Percentiles rank a stretch among this genome's conserved stretches.
Conservation (phyloP, 768 basidiomycete genomes). For the Pluteus cervinus region DNA sequence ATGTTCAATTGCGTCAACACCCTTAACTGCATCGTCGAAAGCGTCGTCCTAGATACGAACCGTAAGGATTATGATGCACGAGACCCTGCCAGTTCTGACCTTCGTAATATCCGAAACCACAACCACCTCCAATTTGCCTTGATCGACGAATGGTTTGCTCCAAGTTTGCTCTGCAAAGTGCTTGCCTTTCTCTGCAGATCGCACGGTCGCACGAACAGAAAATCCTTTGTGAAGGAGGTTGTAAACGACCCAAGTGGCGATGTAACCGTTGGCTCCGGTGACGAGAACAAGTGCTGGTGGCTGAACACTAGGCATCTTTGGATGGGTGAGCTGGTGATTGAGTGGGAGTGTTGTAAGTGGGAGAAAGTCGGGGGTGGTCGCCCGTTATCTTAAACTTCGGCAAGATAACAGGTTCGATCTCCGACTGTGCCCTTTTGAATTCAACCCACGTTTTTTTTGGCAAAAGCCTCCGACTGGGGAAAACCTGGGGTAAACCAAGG, state of each 20-base stretch:
- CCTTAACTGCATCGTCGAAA: constrained; percentile 77
- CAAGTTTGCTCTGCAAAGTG: constrained; percentile 52
- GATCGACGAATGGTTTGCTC: constrained; percentile 43
- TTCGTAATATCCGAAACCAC: constrained; percentile 63
- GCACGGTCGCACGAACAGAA: constrained; percentile 59
- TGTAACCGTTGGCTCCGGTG: constrained; percentile 54
- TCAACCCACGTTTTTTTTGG: too few relatives aligned
- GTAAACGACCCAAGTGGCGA: constrained; percentile 54
- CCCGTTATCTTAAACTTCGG: too few relatives aligned
- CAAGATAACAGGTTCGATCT: too few relatives aligned
- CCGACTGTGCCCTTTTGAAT: too few relatives aligned
- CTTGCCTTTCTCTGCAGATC: constrained; percentile 52
- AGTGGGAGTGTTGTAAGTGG: too few relatives aligned
- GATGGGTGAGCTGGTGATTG: too few relatives aligned
- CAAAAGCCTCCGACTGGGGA: too few relatives aligned
- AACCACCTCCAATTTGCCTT: constrained; percentile 57
- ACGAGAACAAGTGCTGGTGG: constrained; percentile 38
- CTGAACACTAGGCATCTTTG: constrained; percentile 26
- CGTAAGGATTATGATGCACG: neutral
- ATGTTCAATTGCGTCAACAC: constrained; percentile 67
- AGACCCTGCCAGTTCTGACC: constrained; percentile 11
- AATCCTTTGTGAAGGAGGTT: constrained; percentile 57
- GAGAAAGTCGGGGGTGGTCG: too few relatives aligned
- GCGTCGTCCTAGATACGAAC: constrained; percentile 46
- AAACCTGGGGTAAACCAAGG: too few relatives aligned